Percentiles rank a stretch among this genome's conserved stretches.
These are phyloP conservation scores for Amylocystis lapponica DNA, from an alignment of 768 basidiomycete species.

Conservation along the genomic window DNA sequence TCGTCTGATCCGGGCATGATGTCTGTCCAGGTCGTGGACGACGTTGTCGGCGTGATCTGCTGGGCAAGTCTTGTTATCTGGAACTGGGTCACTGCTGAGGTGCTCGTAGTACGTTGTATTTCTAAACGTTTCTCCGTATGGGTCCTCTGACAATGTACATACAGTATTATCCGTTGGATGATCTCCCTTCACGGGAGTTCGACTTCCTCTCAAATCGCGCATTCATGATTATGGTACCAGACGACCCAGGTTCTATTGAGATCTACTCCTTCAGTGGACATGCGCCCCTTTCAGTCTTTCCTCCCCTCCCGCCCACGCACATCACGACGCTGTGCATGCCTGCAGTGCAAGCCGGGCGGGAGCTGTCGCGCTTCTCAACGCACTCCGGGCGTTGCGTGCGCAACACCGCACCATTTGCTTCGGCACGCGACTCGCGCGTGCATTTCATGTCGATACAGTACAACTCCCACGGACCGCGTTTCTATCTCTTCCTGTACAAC, in stretches of 20 bases:
- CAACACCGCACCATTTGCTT: conserved; percentile 21
- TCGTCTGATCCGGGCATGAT: conserved; percentile 22
- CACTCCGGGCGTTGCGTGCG: conserved; percentile 24
- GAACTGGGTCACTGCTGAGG: conserved; percentile 44
- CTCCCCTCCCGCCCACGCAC: too few species aligned
- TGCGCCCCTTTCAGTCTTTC: neutral
- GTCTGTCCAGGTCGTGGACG: conserved; percentile 46
- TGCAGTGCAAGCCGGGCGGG: conserved; percentile 4
- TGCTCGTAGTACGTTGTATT: conserved; percentile 34
- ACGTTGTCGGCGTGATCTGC: conserved; percentile 44
- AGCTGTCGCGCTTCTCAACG: conserved; percentile 12
- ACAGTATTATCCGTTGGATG: too few species aligned
- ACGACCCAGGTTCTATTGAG: conserved; percentile 32
- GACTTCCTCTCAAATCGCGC: conserved; percentile 39
- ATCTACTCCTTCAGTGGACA: conserved; percentile 35
- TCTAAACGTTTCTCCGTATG: neutral
- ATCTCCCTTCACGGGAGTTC: conserved; percentile 35
- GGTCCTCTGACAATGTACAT: too few species aligned
- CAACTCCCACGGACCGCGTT: conserved; percentile 11
- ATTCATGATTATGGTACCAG: conserved; percentile 34
- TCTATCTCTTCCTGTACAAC: conserved; percentile 30
- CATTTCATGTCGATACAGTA: conserved; percentile 24
- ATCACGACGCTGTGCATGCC: conserved; percentile 22
- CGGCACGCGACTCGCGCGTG: conserved; percentile 16
- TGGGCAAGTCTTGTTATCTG: conserved; percentile 38